phyloP scores from a whole-genome alignment of 306 rosid genomes.

The Pterocarpus santalinus region DNA sequence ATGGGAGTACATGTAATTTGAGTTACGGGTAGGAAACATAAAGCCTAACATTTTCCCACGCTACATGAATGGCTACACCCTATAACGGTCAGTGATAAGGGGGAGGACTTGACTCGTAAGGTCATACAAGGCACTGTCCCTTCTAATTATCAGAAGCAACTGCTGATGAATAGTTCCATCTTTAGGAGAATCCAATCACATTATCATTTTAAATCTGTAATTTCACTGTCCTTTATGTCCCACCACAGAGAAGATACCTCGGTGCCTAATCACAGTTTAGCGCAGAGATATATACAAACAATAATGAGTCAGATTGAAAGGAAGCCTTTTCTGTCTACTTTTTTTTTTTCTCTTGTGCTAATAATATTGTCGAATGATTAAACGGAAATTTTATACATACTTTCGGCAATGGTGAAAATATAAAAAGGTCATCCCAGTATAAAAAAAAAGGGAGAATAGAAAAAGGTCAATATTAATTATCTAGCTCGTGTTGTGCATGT shows the following conservation, averaged over 20 bases:
- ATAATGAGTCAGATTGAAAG: neutral
- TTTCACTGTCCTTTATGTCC: constrained; percentile 37
- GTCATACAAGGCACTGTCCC: constrained; percentile 33
- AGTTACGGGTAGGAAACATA: neutral
- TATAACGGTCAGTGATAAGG: constrained; percentile 11
- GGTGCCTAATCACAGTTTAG: constrained; percentile 39
- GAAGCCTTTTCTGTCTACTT: constrained; percentile 2
- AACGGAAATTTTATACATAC: neutral
- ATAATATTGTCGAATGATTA: neutral
- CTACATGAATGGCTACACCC: constrained; percentile 8
- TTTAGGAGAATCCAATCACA: neutral
- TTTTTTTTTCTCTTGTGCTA: neutral
- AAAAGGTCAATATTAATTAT: neutral
- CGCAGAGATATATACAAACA: neutral
- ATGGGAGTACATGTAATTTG: neutral
- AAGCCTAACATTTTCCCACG: neutral
- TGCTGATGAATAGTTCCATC: constrained; percentile 47
- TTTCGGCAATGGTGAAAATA: too few relatives aligned
- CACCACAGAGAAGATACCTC: constrained; percentile 36
- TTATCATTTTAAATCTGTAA: constrained; percentile 26
- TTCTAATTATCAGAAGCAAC: constrained; percentile 15
- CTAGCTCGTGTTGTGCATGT: neutral
- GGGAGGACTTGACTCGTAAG: constrained; percentile 8
- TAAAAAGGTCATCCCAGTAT: too few relatives aligned
- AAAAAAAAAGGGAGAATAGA: too few relatives aligned